These are phyloP conservation scores for Magnolia sinica DNA, from an alignment of 164 flowering plant genomes.

Conservation along the genomic window DNA sequence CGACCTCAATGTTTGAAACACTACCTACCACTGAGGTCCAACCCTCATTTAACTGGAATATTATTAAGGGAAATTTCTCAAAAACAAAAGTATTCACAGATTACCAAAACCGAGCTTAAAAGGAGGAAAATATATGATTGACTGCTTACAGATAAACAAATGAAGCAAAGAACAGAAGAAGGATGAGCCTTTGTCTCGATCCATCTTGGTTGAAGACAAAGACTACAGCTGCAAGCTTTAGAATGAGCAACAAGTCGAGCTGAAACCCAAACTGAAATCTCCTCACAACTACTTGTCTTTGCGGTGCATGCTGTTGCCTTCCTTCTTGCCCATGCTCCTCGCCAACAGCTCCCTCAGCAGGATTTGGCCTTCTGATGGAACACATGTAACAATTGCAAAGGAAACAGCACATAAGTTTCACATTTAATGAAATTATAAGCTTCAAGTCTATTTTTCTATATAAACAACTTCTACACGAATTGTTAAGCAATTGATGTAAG, in stretches of 20 bases:
- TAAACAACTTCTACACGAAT: too few relatives aligned
- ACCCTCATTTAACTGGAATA: neutral
- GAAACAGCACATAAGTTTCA: too few relatives aligned
- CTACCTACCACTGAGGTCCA: too few relatives aligned
- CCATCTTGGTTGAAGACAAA: slow-evolving; percentile 97
- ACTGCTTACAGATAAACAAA: slow-evolving; percentile 77
- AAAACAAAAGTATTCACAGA: too few relatives aligned
- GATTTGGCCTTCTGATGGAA: slow-evolving; percentile 38
- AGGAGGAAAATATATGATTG: neutral
- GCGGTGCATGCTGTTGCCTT: slow-evolving; percentile 52
- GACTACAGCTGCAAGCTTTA: slow-evolving; percentile 89
- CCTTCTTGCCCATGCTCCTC: slow-evolving; percentile 64
- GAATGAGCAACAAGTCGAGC: slow-evolving; percentile 72
- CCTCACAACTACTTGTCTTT: slow-evolving; percentile 76
- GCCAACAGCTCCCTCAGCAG: slow-evolving; percentile 38
- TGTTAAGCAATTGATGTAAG: too few relatives aligned
- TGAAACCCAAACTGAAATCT: slow-evolving; percentile 92
- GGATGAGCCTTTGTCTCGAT: slow-evolving; percentile 77
- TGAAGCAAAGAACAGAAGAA: slow-evolving; percentile 71
- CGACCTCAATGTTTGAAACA: too few relatives aligned
- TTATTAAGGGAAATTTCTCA: too few relatives aligned
- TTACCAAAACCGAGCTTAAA: neutral
- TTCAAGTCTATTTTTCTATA: too few relatives aligned
- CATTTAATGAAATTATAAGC: too few relatives aligned
- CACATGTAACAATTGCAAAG: neutral